phyloP scores from a whole-genome alignment of 495 filamentous ascomycete genomes.

The Aspergillus kassunensis region DNA sequence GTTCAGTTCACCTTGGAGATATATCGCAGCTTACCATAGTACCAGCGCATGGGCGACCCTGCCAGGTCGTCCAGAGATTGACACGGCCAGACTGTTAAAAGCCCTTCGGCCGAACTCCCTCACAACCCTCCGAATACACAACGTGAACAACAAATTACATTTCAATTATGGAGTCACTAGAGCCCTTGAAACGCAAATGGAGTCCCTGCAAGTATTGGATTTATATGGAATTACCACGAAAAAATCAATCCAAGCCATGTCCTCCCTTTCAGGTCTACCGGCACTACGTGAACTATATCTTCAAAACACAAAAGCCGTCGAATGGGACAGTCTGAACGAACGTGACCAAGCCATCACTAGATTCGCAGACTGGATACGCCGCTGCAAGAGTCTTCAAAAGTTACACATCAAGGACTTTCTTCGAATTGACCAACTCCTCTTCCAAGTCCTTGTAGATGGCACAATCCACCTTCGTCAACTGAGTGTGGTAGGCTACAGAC shows the following conservation, averaged over 20 bases:
- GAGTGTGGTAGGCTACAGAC: too few relatives aligned
- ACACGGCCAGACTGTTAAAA: conserved; percentile 56
- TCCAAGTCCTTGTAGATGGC: conserved; percentile 49
- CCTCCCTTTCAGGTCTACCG: conserved; percentile 35
- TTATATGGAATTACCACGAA: conserved; percentile 51
- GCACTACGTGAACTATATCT: conserved; percentile 52
- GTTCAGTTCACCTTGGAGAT: too few relatives aligned
- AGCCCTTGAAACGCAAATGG: conserved; percentile 54
- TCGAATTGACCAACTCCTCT: conserved; percentile 49
- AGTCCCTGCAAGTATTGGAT: too few relatives aligned
- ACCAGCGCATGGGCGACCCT: conserved; percentile 1
- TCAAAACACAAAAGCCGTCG: conserved; percentile 30
- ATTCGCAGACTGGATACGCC: conserved; percentile 36
- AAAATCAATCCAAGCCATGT: conserved; percentile 37
- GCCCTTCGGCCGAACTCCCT: conserved; percentile 55
- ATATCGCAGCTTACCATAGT: neutral
- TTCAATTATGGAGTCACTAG: conserved; percentile 50
- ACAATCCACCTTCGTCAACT: conserved; percentile 47
- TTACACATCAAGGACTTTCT: conserved; percentile 54
- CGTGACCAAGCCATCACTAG: conserved; percentile 51
- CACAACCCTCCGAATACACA: too few relatives aligned
- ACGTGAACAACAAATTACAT: too few relatives aligned
- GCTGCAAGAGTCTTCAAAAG: conserved; percentile 52
- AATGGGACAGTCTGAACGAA: conserved; percentile 27
- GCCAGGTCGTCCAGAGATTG: conserved; percentile 45